Conservation (phyloP, 495 filamentous ascomycete genomes). For the Neurospora sp. region DNA sequence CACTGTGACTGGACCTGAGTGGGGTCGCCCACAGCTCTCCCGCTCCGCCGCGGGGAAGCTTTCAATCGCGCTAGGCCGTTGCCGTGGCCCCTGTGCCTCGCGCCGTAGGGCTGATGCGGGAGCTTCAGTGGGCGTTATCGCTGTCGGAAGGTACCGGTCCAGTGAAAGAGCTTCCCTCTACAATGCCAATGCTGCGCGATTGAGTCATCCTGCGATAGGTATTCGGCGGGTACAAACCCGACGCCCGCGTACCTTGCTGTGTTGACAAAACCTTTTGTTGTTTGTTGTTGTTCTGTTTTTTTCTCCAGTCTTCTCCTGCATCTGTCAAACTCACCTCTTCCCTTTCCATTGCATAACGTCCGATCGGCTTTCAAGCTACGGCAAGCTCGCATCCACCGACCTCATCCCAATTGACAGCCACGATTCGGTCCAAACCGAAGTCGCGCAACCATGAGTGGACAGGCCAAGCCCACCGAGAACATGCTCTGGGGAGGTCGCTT, state of each 20-base stretch:
- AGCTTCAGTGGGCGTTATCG: not conserved
- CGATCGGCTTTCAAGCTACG: not conserved
- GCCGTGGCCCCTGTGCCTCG: not conserved
- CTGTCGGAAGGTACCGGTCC: not conserved
- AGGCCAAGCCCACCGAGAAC: conserved; percentile 28
- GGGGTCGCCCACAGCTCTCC: not conserved
- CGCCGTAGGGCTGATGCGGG: not conserved
- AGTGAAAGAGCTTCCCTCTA: not conserved
- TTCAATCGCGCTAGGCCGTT: not conserved
- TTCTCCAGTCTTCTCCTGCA: not conserved
- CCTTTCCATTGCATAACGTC: not conserved
- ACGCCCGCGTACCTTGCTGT: not conserved
- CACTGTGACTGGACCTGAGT: not conserved
- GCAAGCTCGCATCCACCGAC: not conserved
- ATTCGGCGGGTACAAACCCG: not conserved
- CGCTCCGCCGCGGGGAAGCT: not conserved
- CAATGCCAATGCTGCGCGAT: not conserved
- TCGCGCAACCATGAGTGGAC: conserved; percentile 8
- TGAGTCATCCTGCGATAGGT: not conserved
- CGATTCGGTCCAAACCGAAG: not conserved
- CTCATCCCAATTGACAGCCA: not conserved
- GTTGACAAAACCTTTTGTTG: not conserved
- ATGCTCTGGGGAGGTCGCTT: conserved; percentile 84
- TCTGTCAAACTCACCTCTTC: not conserved
- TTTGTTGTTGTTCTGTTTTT: not conserved